These are phyloP conservation scores for Paecilomyces fulvus DNA, from an alignment of 2,329 filamentous ascomycete species.

Conservation along the genomic window DNA sequence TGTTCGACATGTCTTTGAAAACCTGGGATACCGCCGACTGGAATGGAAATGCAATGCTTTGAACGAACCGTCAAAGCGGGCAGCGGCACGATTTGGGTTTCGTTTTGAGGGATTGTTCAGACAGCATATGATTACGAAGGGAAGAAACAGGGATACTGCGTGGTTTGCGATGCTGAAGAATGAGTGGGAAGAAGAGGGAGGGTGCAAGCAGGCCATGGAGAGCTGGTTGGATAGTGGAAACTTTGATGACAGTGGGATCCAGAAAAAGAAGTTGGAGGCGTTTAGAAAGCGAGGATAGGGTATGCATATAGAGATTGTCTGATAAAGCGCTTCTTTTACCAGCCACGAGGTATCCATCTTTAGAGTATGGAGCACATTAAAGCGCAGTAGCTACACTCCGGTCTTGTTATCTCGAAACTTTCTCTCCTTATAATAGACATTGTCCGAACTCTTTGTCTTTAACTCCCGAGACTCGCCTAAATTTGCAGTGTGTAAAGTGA, in stretches of 20 bases:
- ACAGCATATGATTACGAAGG: constrained; percentile 52
- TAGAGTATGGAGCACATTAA: too few species aligned
- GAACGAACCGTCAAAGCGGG: constrained; percentile 46
- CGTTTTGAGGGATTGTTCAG: constrained; percentile 51
- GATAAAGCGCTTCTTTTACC: too few species aligned
- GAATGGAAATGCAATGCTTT: constrained; percentile 56
- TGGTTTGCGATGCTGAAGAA: constrained; percentile 53
- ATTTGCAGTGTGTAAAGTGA: too few species aligned
- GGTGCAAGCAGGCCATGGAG: constrained; percentile 40
- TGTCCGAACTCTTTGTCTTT: not conserved
- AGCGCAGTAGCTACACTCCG: not conserved
- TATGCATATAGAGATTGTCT: not conserved
- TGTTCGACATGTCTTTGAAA: constrained; percentile 44
- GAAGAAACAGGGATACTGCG: constrained; percentile 47
- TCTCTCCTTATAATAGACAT: not conserved
- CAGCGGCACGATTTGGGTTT: constrained; percentile 51
- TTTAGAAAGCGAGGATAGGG: constrained; percentile 13
- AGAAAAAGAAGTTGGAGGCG: constrained; percentile 39
- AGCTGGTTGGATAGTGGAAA: constrained; percentile 48
- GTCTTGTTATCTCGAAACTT: constrained; percentile 4
- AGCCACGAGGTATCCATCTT: too few species aligned
- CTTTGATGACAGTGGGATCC: constrained; percentile 47
- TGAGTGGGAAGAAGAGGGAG: constrained; percentile 53
- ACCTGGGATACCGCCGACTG: constrained; percentile 46
- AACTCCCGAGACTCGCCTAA: too few species aligned